Evolutionary conservation across 192 early-diverging fungal genomes (phyloP), one percentile per base, ranked within the genome.

Genomic region (Rhizophagus clarus): DNA sequence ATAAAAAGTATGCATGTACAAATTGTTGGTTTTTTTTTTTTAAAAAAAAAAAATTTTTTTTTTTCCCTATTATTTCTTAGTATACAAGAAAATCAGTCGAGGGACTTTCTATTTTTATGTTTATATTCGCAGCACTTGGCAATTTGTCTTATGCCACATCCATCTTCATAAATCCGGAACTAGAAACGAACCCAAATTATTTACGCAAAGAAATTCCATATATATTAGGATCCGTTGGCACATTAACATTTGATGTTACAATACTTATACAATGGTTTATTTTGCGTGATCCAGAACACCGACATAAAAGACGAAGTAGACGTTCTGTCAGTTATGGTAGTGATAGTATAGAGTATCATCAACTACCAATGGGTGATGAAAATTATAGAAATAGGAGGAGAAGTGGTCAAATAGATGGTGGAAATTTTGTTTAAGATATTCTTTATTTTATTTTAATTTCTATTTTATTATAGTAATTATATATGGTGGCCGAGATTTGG

Each of bases 81-180:
- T 83, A 82, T 76, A 76, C 83, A 26, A 76, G 90, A 24, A 82
- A 87, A 73, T 94, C 93, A 3, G 88, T 90, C 17, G 87, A 93
- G 29, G 94, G 93, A 4, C 84, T 96, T n/a, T 91, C 93, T 6
- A 87, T 92, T 29, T 82, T 87, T 12, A 90, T 96, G 88, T 95
- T 95, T 81, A 82, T 89, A 42, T 94, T 92, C 79, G 90, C 93
- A 4, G 90, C 89, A 24, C 85, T 91, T 72, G 93, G 90, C 12
- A 93, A 95, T 66, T 76, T 95, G 10, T 88, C 83, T n/a, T 96
- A 92, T 60, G 83, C 90, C 7, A 51, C 79, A 9, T 86, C 83
- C 31, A 92, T 94, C 68, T 67, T 90, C 10, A 73, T 66, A 10
- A 84, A 81, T n/a, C 83, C 84, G 34, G 71, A 82, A 31, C 83